phyloP scores from a whole-genome alignment of 768 basidiomycete genomes.

The Naganishia antarctica region DNA sequence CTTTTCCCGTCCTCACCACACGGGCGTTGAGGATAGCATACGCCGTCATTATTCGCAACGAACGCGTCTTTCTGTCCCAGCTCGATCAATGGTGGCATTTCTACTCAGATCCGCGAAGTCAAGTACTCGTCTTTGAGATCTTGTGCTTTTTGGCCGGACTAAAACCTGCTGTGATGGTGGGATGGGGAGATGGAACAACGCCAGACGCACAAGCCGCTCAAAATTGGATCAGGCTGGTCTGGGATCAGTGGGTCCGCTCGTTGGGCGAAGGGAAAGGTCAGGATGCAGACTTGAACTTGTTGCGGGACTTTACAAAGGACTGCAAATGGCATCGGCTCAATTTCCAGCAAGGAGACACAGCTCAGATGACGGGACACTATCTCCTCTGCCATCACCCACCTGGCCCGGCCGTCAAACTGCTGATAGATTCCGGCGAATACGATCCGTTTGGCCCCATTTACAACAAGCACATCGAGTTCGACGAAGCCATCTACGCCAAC shows the following conservation, averaged over 20 bases:
- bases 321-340: conserved; percentile 20
- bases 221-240: conserved; percentile 25
- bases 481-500: conserved; percentile 22
- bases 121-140: conserved; percentile 22
- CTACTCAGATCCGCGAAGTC: conserved; percentile 12
- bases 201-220: conserved; percentile 9
- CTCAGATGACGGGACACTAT: conserved; percentile 22
- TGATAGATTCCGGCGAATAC: conserved; percentile 12
- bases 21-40: conserved; percentile 7
- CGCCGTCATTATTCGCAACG: conserved; percentile 6
- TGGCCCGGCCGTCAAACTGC: conserved; percentile 15
- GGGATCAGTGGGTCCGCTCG: conserved; percentile 4
- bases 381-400: conserved; percentile 17
- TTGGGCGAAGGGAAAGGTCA: neutral
- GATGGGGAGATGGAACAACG: conserved; percentile 24
- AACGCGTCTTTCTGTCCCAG: conserved; percentile 13
- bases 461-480: neutral
- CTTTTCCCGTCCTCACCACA: conserved; percentile 3
- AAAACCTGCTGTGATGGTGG: conserved; percentile 23
- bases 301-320: conserved; percentile 14
- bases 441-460: neutral
- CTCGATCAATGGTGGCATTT: conserved; percentile 17
- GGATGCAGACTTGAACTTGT: conserved; percentile 5
- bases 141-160: conserved; percentile 19
- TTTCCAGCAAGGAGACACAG: conserved; percentile 9